Conservation (phyloP, 495 filamentous ascomycete genomes). For the Peziza echinospora region DNA sequence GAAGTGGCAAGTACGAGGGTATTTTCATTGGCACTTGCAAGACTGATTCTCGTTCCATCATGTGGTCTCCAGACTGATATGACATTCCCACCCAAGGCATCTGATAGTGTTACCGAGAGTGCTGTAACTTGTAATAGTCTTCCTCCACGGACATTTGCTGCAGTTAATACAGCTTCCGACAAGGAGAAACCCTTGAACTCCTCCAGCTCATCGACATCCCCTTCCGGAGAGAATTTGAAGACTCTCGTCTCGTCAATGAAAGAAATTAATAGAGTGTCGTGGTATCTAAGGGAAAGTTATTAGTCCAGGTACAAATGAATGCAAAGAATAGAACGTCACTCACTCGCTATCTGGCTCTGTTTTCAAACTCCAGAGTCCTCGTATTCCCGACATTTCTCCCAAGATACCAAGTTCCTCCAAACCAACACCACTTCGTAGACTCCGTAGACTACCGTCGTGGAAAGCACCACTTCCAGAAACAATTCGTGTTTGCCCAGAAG, state of each 20-base stretch:
- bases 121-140: slow-evolving; percentile 62
- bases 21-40: slow-evolving; percentile 49
- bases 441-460: slow-evolving; percentile 65
- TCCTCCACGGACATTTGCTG: slow-evolving; percentile 36
- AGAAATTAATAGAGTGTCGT: slow-evolving; percentile 57
- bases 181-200: slow-evolving; percentile 47
- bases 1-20: slow-evolving; percentile 50
- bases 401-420: slow-evolving; percentile 72
- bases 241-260: slow-evolving; percentile 67
- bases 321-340: neutral
- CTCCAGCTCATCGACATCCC: slow-evolving; percentile 70
- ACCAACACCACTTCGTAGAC: slow-evolving; percentile 80
- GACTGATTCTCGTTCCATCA: slow-evolving; percentile 41
- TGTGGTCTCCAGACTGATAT: slow-evolving; percentile 45
- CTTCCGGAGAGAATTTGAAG: slow-evolving; percentile 51
- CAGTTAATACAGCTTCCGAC: slow-evolving; percentile 49
- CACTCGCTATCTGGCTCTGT: slow-evolving; percentile 9
- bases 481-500: slow-evolving; percentile 82
- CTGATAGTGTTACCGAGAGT: slow-evolving; percentile 36
- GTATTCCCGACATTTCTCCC: slow-evolving; percentile 54
- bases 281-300: slow-evolving; percentile 8
- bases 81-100: slow-evolving; percentile 46
- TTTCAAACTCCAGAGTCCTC: slow-evolving; percentile 40
- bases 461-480: slow-evolving; percentile 80
- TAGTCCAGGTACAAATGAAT: slow-evolving; percentile 17